Conservation (phyloP, 495 filamentous ascomycete genomes). For the Xylaria palmicola region DNA sequence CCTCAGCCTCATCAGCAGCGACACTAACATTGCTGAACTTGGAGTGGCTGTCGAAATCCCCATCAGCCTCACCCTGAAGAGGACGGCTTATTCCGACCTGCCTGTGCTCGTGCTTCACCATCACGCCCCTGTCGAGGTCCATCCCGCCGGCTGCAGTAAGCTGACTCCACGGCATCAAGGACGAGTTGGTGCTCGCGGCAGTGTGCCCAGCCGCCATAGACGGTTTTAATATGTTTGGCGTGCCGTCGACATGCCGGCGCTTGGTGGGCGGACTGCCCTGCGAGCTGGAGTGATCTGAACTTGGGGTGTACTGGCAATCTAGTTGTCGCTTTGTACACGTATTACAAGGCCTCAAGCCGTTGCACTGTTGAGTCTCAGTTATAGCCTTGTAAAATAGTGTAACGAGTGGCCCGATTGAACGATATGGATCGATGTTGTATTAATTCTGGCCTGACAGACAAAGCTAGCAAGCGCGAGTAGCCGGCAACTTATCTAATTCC, state of each 20-base stretch:
- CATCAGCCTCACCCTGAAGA: conserved; percentile 29
- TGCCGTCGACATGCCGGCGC: conserved; percentile 42
- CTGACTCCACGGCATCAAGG: conserved; percentile 25
- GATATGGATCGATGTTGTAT: too few species aligned
- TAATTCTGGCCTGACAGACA: background rate
- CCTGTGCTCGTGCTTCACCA: conserved; percentile 21
- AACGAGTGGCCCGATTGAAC: background rate
- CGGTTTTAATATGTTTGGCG: conserved; percentile 29
- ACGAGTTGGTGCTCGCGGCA: conserved; percentile 15
- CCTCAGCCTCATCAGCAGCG: conserved; percentile 56
- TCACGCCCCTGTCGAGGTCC: conserved; percentile 12
- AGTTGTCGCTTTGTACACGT: conserved; percentile 62
- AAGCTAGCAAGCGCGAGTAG: background rate
- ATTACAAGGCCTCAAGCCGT: conserved; percentile 67
- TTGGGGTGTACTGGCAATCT: conserved; percentile 49
- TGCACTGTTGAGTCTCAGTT: conserved; percentile 48
- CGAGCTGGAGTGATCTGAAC: conserved; percentile 28
- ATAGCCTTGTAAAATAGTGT: background rate
- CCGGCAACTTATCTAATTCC: background rate
- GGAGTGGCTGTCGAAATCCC: conserved; percentile 53
- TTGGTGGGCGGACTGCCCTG: conserved; percentile 45
- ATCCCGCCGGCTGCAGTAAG: conserved; percentile 16
- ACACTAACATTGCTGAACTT: conserved; percentile 48
- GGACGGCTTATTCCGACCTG: conserved; percentile 22
- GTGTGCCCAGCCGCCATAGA: conserved; percentile 17